Percentiles rank a stretch among this genome's conserved stretches.
Evolutionary conservation across 2,329 filamentous ascomycete genomes (phyloP).

Genomic region (Fragosphaeria purpurea): DNA sequence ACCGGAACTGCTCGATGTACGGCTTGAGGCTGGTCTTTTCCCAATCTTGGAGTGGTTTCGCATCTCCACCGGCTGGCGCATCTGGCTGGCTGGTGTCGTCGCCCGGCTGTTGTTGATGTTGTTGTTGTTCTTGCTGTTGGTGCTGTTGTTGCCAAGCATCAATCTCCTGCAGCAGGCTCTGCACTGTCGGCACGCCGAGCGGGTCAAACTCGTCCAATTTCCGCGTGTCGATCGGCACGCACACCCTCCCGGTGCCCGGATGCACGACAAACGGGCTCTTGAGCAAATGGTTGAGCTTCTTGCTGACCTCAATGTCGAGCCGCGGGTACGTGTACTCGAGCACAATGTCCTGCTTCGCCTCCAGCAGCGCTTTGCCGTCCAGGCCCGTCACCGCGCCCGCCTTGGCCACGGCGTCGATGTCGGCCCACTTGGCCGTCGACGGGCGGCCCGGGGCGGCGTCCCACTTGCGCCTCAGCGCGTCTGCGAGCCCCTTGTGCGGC

Average conservation of each 20-base stretch:
- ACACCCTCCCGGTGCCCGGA: conserved; percentile 85
- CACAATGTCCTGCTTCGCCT: conserved; percentile 92
- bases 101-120: conserved; percentile 36
- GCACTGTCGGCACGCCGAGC: conserved; percentile 78
- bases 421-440: conserved; percentile 79
- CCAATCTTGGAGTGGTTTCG: conserved; percentile 62
- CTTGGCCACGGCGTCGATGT: conserved; percentile 81
- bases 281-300: conserved; percentile 95
- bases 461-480: conserved; percentile 83
- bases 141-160: conserved; percentile 60
- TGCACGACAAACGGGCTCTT: conserved; percentile 96
- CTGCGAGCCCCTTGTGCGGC: conserved; percentile 67
- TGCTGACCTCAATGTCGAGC: conserved; percentile 92
- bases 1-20: conserved; percentile 81
- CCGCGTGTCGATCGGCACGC: conserved; percentile 79
- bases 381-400: conserved; percentile 61
- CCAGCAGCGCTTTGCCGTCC: conserved; percentile 63
- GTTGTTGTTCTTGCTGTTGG: conserved; percentile 40
- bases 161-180: conserved; percentile 71
- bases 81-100: not conserved
- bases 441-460: conserved; percentile 67
- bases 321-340: conserved; percentile 97
- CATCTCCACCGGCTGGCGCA: not conserved
- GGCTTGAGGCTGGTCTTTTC: conserved; percentile 94
- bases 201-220: conserved; percentile 78